Evolutionary conservation across 371 early-diverging fungal genomes (phyloP), one percentile per base, ranked within the genome.

Genomic region (Mortierella sp.): DNA sequence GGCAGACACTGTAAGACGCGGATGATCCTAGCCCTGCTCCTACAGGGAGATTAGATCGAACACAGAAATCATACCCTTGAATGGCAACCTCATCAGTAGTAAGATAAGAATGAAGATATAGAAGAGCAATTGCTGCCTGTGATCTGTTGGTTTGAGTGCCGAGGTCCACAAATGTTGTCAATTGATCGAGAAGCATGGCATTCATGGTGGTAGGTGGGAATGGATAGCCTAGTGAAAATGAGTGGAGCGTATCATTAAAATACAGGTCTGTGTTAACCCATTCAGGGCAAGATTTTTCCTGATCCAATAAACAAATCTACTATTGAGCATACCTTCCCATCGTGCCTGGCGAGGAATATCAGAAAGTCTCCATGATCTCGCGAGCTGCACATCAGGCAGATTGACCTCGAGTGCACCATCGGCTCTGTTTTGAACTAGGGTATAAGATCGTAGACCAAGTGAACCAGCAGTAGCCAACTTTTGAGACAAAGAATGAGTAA

Each of bases 21-120:
- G 98, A 97, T 6, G 97, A 97, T 2, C 99, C 99, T 15, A 99
- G 88, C 0, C 99, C 99, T 19, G 97, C 92, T 23, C 98, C 96
- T n/a, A 98, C 93, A 2, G 99, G 99, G 7, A 99, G 70, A 37
- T 84, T 82, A 0, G 97, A 96, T 15, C 91, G 84, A 28, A 95
- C 89, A 60, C 82, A 76, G 32, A 95, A 69, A 6, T 88, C 89
- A 43, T 94, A 87, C 4, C 89, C 89, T 35, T 47, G 82, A 54
- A 45, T 55, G 19, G 54, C 70, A 17, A 32, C 29, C 15, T 76
- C 55, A 42, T 77, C 82, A 2, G 75, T 47, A 43, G 75, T 66
- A n/a, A 85, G 61, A 34, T 70, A 32, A 0, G 76, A 64, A 51
- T 79, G 86, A 51, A 90, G 75, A 68, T 87, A 88, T 8, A 86